phyloP scores from a whole-genome alignment of 2,329 filamentous ascomycete species.

The Cryoendolithus antarcticus region DNA sequence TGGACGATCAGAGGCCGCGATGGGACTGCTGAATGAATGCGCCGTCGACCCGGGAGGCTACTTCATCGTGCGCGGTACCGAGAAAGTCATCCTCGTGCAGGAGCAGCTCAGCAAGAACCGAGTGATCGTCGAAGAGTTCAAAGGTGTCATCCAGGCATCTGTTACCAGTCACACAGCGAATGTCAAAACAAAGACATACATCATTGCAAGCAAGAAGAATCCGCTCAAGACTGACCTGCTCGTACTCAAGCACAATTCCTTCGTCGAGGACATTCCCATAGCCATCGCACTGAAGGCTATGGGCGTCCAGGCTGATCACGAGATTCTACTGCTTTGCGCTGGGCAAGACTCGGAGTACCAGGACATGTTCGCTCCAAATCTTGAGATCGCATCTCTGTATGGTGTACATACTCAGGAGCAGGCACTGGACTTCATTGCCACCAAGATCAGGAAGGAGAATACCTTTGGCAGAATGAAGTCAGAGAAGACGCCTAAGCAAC shows the following conservation, averaged over 20 bases:
- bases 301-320: slow-evolving; percentile 85
- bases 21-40: slow-evolving; percentile 90
- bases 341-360: slow-evolving; percentile 81
- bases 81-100: slow-evolving; percentile 97
- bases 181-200: slow-evolving; percentile 94
- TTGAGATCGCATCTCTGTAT: slow-evolving; percentile 80
- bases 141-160: slow-evolving; percentile 85
- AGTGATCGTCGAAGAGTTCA: slow-evolving; percentile 94
- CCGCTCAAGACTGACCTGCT: slow-evolving; percentile 80
- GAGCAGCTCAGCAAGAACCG: slow-evolving; percentile 98
- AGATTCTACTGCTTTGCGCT: slow-evolving; percentile 83
- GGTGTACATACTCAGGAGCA: slow-evolving; percentile 89
- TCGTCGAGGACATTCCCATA: slow-evolving; percentile 88
- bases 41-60: slow-evolving; percentile 93
- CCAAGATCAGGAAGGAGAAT: slow-evolving; percentile 67
- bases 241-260: slow-evolving; percentile 79
- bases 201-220: slow-evolving; percentile 37
- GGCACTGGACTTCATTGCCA: slow-evolving; percentile 82
- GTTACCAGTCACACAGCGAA: slow-evolving; percentile 97
- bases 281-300: slow-evolving; percentile 87
- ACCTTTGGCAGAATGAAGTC: slow-evolving; percentile 23
- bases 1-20: slow-evolving; percentile 71
- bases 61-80: slow-evolving; percentile 93
- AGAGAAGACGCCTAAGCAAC: slow-evolving; percentile 71
- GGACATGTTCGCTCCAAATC: slow-evolving; percentile 89